These are phyloP conservation scores for Claviceps purpurea DNA, from an alignment of 2,329 filamentous ascomycete species.

Conservation along the genomic window DNA sequence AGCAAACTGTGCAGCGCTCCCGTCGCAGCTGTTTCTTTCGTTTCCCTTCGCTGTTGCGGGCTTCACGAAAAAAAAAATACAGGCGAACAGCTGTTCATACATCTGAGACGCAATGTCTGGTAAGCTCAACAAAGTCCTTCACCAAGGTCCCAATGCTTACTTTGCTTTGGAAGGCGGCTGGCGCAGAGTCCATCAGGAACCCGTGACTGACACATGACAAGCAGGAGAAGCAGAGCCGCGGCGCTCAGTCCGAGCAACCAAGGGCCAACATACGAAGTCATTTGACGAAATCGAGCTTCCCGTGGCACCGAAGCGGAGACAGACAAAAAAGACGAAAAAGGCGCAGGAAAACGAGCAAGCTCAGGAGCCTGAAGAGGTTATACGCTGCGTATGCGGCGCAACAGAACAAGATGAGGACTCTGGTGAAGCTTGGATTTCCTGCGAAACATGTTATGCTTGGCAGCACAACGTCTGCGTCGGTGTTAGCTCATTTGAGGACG, in stretches of 20 bases:
- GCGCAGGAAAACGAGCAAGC: slow-evolving; percentile 47
- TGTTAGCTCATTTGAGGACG: slow-evolving; percentile 62
- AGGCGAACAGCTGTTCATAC: background rate
- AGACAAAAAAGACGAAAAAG: slow-evolving; percentile 39
- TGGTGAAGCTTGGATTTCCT: slow-evolving; percentile 87
- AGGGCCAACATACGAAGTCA: slow-evolving; percentile 86
- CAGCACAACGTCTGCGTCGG: slow-evolving; percentile 97
- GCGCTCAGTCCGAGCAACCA: slow-evolving; percentile 89
- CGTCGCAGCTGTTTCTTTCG: background rate
- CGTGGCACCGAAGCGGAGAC: slow-evolving; percentile 40
- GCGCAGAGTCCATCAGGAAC: background rate
- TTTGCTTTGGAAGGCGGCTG: background rate
- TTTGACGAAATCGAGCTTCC: slow-evolving; percentile 59
- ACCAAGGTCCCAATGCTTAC: background rate
- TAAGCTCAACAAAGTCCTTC: slow-evolving; percentile 14
- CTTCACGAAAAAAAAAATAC: background rate
- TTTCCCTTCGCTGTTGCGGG: background rate
- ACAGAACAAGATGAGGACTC: slow-evolving; percentile 76
- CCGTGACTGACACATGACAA: slow-evolving; percentile 4
- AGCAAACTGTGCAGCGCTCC: slow-evolving; percentile 6
- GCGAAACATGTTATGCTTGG: slow-evolving; percentile 86
- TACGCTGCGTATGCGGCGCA: slow-evolving; percentile 86
- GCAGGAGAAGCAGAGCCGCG: slow-evolving; percentile 58
- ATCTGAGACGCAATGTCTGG: slow-evolving; percentile 18
- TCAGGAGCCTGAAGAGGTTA: slow-evolving; percentile 54